Percentiles rank a stretch among this genome's conserved stretches.
phyloP scores from a whole-genome alignment of 2,329 filamentous ascomycete species.

The Botrytis medusae region DNA sequence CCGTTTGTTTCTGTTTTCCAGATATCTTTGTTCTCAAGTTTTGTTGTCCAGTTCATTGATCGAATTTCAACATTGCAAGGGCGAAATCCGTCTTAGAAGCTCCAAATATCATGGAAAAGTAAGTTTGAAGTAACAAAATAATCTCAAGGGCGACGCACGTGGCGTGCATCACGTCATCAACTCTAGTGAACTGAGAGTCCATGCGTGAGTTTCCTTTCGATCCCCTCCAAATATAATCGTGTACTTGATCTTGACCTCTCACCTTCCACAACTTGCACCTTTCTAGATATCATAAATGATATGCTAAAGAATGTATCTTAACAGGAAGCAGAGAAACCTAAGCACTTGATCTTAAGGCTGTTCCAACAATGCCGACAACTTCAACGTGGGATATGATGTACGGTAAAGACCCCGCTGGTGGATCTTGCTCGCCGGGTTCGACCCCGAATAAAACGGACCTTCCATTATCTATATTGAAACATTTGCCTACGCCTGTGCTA shows the following conservation, averaged over 20 bases:
- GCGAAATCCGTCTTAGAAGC: background rate
- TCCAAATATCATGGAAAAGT: background rate
- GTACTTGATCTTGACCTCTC: background rate
- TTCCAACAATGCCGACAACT: background rate
- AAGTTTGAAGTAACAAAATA: background rate
- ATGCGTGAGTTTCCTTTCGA: conserved; percentile 4
- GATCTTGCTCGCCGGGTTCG: background rate
- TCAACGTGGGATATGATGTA: background rate
- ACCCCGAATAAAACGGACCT: conserved; percentile 24
- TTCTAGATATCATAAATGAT: background rate
- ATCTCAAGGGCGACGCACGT: background rate
- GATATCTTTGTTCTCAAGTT: background rate
- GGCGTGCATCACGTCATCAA: background rate
- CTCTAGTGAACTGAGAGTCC: background rate
- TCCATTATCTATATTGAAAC: conserved; percentile 29
- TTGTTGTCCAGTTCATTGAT: background rate
- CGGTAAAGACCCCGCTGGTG: background rate
- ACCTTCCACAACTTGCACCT: background rate
- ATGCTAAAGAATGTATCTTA: conserved; percentile 8
- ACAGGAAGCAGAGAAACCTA: background rate
- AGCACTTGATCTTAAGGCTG: background rate
- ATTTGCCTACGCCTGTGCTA: conserved; percentile 30
- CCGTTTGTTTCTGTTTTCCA: background rate
- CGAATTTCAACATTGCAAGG: background rate
- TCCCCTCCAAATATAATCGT: background rate